Evolutionary conservation across 2,329 filamentous ascomycete species (phyloP).

Genomic region (Fusarium succisae): DNA sequence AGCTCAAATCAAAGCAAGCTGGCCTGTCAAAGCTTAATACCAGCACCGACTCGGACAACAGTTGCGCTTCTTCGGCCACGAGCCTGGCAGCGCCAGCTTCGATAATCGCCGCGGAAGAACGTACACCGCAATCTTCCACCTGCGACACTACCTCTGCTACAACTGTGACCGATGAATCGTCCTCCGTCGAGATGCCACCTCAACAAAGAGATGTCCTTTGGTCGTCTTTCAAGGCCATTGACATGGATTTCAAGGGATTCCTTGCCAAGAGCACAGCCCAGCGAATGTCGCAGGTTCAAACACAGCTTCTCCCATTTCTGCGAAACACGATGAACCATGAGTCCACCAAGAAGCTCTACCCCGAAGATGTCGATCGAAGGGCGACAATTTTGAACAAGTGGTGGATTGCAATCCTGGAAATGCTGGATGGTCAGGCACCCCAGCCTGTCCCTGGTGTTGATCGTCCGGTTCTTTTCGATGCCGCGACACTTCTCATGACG

Average conservation of each 20-base stretch:
- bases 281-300: constrained; percentile 79
- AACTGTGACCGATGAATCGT: constrained; percentile 56
- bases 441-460: constrained; percentile 87
- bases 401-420: constrained; percentile 85
- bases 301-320: constrained; percentile 79
- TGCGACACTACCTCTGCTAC: constrained; percentile 51
- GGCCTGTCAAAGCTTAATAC: constrained; percentile 52
- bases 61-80: constrained; percentile 58
- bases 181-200: constrained; percentile 55
- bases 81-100: constrained; percentile 56
- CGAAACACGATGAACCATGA: constrained; percentile 73
- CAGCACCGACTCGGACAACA: constrained; percentile 52
- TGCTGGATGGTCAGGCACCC: constrained; percentile 74
- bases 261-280: constrained; percentile 75
- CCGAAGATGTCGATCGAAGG: constrained; percentile 85
- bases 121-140: constrained; percentile 51
- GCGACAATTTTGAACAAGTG: constrained; percentile 86
- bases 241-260: constrained; percentile 65
- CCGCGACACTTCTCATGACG: constrained; percentile 83
- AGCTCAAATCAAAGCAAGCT: constrained; percentile 57
- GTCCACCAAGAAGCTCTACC: constrained; percentile 70
- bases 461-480: constrained; percentile 81
- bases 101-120: constrained; percentile 46
- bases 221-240: constrained; percentile 64
- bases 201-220: constrained; percentile 62